Base-by-base conservation (phyloP, 2,329 filamentous ascomycete species). In the Dothideomycetes sp. region DNA sequence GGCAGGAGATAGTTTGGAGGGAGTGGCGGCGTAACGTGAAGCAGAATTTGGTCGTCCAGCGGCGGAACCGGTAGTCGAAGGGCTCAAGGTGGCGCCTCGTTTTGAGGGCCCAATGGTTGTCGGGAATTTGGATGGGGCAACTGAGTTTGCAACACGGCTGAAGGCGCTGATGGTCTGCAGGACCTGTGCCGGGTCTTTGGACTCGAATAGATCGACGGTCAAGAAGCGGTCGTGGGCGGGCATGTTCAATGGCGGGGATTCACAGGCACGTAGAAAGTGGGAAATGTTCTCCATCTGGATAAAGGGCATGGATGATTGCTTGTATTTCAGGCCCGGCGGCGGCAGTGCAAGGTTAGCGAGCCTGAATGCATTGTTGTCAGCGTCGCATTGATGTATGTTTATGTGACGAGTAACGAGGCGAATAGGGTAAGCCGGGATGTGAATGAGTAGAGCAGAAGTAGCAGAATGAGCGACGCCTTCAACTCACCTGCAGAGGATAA, bases 201-300 rank as follows among this genome's bases (percentile, higher is more conserved):
- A 72, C 62, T 98, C 91, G 68, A 82, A 98, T 35, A 98, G 72
- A 63, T 98, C 91, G 58, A 98, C 89, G 4, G 91, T 98, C 45
- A 96, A 77, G 64, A 98, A 98, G 49, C 88, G 79, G 62, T 98
- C 91, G 66, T 98, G 91, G 34, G 88, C 80, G 42, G 85, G 87
- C 44, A 98, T 77, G 61, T 80, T 88, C 38, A 98, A 69, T 1
- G 91, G 91, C 18, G 84, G 77, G 37, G 75, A 69, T 62, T 94
- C 84, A 67, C 88, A 94, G 44, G 86, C 87, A 54, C 77, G 79
- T 39, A 98, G 77, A 64, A 95, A 98, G 57, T 94, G 85, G 4
- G 88, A 93, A 56, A 98, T 95, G 59, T 98, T 98, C 62, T 98
- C 91, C 88, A 96, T 96, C 63, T 98, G 91, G 31, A 96, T 89